Percentiles rank a stretch among this genome's conserved stretches.
Conservation (phyloP, 1,284 basidiomycete species). For the Ceratorhiza oryzae-sativae region DNA sequence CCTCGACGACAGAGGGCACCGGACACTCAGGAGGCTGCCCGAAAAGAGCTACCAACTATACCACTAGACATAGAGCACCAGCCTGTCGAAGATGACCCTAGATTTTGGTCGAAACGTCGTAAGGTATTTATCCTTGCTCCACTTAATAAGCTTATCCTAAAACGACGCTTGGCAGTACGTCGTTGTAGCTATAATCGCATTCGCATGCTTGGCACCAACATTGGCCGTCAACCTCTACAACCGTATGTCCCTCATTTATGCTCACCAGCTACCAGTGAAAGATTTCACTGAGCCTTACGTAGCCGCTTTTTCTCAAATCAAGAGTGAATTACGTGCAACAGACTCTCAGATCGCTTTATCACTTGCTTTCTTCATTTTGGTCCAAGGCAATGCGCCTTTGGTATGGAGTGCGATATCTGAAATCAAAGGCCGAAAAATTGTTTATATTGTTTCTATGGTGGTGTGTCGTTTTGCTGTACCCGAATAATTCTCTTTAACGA, state of each 20-base stretch:
- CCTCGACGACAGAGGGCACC: constrained; percentile 30
- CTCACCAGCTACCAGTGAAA: neutral
- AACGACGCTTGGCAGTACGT: constrained; percentile 53
- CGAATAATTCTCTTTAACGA: neutral
- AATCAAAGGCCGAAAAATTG: constrained; percentile 79
- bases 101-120: constrained; percentile 69
- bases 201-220: constrained; percentile 71
- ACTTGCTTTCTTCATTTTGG: constrained; percentile 77
- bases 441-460: constrained; percentile 67
- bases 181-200: constrained; percentile 64
- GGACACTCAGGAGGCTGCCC: constrained; percentile 13
- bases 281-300: constrained; percentile 20
- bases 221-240: constrained; percentile 73
- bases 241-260: constrained; percentile 55
- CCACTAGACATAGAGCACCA: constrained; percentile 68
- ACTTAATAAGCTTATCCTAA: neutral
- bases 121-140: constrained; percentile 60
- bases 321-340: constrained; percentile 68
- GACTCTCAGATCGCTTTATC: constrained; percentile 74
- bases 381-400: constrained; percentile 74
- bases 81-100: constrained; percentile 77
- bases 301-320: constrained; percentile 74
- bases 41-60: constrained; percentile 9
- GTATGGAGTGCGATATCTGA: constrained; percentile 79
- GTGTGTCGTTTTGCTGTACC: constrained; percentile 45